These are phyloP conservation scores for Gleditsia sinensis DNA, from an alignment of 306 rosid species.

Conservation along the genomic window DNA sequence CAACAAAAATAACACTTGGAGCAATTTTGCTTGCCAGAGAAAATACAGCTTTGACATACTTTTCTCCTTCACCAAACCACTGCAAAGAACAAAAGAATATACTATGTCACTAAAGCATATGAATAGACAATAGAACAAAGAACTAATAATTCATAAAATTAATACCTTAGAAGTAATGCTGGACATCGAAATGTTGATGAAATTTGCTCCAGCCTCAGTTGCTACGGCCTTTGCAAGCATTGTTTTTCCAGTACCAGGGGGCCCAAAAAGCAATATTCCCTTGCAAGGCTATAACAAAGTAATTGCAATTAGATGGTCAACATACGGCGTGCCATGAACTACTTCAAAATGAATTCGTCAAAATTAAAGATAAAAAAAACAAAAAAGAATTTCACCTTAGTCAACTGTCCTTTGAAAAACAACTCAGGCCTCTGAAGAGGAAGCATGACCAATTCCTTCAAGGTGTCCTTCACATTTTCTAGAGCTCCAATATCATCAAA, in stretches of 20 bases:
- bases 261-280: conserved; percentile 97
- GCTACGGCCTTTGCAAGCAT: conserved; percentile 99
- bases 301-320: conserved; percentile 15
- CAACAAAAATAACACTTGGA: conserved; percentile 94
- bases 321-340: conserved; percentile 9
- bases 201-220: conserved; percentile 99
- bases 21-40: conserved; percentile 97
- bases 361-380: conserved; percentile 12
- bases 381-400: conserved; percentile 63
- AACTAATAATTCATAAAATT: background rate
- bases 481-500: conserved; percentile 97
- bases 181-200: conserved; percentile 94
- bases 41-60: conserved; percentile 93
- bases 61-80: conserved; percentile 99
- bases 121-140: conserved; percentile 5
- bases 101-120: conserved; percentile 21
- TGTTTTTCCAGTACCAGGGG: conserved; percentile 97
- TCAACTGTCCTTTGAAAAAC: conserved; percentile 91
- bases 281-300: conserved; percentile 81
- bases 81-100: conserved; percentile 45
- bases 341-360: conserved; percentile 21
- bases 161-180: conserved; percentile 93
- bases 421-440: conserved; percentile 97
- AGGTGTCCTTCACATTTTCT: conserved; percentile 95
- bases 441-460: conserved; percentile 98